Base-by-base conservation (phyloP, 441 rosid species). In the Erodium trifolium region DNA sequence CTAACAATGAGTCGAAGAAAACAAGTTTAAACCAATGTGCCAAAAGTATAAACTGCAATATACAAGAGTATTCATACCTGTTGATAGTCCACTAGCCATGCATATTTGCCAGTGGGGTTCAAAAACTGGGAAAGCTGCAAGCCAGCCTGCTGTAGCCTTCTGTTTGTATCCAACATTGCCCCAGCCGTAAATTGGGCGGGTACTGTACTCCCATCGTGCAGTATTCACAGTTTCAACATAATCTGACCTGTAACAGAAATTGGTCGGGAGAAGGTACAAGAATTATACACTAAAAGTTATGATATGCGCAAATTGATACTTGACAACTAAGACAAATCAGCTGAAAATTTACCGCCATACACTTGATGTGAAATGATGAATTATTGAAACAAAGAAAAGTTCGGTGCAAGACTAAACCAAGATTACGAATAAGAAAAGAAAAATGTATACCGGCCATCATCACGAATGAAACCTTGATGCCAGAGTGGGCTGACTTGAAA, bases 21-120 rank as follows among this genome's bases (percentile, higher is more conserved):
- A 31, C 67, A 67, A 67, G 16, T 63, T 68, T 67, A 37, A 71
- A 67, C 43, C 29, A 68, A 31, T 18, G 27, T 23, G 27, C 27
- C 16, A 10, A 69, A 67, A 23, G 17, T 43, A 19, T 59, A 19
- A 19, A 59, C 45, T 65, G 68, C 19, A 57, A 70, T 16, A 76
- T 66, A 29, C 35, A 69, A 71, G 72, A 70, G 64, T 71, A 76
- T n/a, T 45, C 68, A 74, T 69, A 78, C 98, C 98, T 74, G 97
- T 93, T 80, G 99, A 93, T 72, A 93, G 97, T 74, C 99, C 97
- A 68, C 87, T 85, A 7, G 93, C 99, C 97, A 93, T 88, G 88
- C 99, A 91, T 73, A 90, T 75, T 84, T 93, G 97, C 99, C 97
- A 94, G 71, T 87, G 96, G 67, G 99, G 99, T 86, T 93, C 99